Evolutionary conservation across 495 filamentous ascomycete species (phyloP), one percentile per base, ranked within the genome.

Genomic region (Cairneyella variabilis): DNA sequence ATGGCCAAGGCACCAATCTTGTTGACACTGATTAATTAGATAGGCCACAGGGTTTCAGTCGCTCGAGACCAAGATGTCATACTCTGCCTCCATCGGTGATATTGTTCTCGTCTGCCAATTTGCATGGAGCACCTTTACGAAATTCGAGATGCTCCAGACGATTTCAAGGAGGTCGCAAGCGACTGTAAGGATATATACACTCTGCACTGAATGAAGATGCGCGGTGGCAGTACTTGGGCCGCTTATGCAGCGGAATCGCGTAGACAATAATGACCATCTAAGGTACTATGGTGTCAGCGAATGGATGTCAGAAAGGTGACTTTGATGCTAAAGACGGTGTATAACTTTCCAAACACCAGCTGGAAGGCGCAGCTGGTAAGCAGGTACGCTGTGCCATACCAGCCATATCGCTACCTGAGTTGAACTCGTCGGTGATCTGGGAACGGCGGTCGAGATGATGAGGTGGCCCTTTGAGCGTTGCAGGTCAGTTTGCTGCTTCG

Each of bases 151-250:
- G n/a, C n/a, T n/a, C n/a, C n/a, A n/a, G n/a, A n/a, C n/a, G n/a
- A n/a, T n/a, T n/a, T n/a, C n/a, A n/a, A n/a, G n/a, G n/a, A n/a
- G n/a, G n/a, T n/a, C n/a, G n/a, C n/a, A n/a, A n/a, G n/a, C n/a
- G n/a, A n/a, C n/a, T n/a, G n/a, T n/a, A n/a, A n/a, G n/a, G n/a
- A n/a, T n/a, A n/a, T n/a, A n/a, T n/a, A n/a, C n/a, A n/a, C n/a
- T n/a, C 56, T 54, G 8, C 56, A 28, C 38, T 59, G 56, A 2
- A 20, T 59, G 32, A 91, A 59, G 59, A 95, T 76, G 9, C 85
- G 77, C 0, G 80, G 82, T 12, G 89, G 88, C 0, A 92, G 72
- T 72, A 75, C 6, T 70, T 53, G 0, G 77, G 73, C n/a, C 76
- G 67, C 36, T 71, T 72, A 23, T 66, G 61, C n/a, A 75, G 68